Base-by-base conservation (phyloP, 2,329 filamentous ascomycete genomes). In the Didymella exigua region DNA sequence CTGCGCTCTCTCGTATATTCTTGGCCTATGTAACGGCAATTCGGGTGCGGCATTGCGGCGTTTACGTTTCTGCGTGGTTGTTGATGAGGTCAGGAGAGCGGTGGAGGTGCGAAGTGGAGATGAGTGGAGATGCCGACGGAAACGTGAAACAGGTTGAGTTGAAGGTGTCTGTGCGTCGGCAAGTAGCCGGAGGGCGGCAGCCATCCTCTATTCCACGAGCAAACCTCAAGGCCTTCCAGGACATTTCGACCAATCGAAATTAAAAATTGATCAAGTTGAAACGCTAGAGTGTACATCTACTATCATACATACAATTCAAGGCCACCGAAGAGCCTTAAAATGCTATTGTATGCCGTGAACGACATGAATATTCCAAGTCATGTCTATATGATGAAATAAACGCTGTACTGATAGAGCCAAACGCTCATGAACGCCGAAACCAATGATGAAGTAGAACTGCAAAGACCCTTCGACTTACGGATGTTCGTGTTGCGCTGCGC, bases 21-120 rank as follows among this genome's bases (percentile, higher is more conserved):
- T 53, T 53, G 50, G 50, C 43, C 47, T 37, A 47, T 27, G 43
- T 53, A 47, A 53, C 7, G 26, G 27, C 36, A 19, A 47, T 26
- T 14, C 27, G 30, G 7, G 14, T 38, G 27, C 23, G 38, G 31
- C 31, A 34, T 50, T 30, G 43, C 43, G 37, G 29, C 43, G 13
- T 27, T 24, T 26, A 10, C 13, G 19, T 31, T 9, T 23, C 23
- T 18, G 24, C 21, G 23, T 42, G n/a, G 18, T 21, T 18, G 24
- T 38, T 47, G 50, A 47, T 42, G 43, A 47, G 18, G 36, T 36
- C 36, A 42, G 43, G 43, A 53, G 43, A 11, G n/a, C 21, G 8
- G 37, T 47, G 50, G 50, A 34, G 4, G 29, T 43, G 43, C 26
- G 31, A 51, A 51, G 48, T 51, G 48, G 48, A 36, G 48, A 42